Evolutionary conservation across 129 eudicot species (phyloP), one percentile per base, ranked within the genome.

Genomic region (Tagetes erecta): DNA sequence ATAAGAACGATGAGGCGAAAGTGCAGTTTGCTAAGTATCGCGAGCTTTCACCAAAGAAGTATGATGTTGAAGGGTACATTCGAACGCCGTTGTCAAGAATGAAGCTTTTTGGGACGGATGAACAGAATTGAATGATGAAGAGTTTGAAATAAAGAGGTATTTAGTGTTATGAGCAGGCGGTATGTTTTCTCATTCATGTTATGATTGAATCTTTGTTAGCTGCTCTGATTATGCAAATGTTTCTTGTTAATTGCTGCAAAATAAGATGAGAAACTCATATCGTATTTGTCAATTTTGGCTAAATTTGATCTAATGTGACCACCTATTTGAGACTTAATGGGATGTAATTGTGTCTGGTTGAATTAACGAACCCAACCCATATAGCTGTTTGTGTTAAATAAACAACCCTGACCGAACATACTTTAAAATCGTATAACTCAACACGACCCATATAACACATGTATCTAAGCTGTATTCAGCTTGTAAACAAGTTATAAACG

Each of bases 21-120:
- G 85, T 74, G 62, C 79, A 86, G 64, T 91, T 91, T 66, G 89
- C 85, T 1, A 91, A 91, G 89, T 91, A 86, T 64, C 78, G 82
- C 0, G 80, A 87, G 77, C 86, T 89, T 78, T 86, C 91, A 0
- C 92, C 92, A 1, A 87, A 81, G 78, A 89, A 89, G 51, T 80
- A 80, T 78, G 96, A 89, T 57, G 92, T 87, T 34, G 92, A 90
- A 71, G 90, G 92, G 30, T 87, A 83, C 74, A 63, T 87, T 20
- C 74, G 92, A 68, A 64, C 84, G n/a, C 85, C 96, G 30, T 83
- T 89, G 80, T 87, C 90, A 50, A 81, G 88, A 74, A 90, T 81
- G 92, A 85, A 87, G 90, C 85, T 86, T 71, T 89, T 83, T 64
- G 87, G 88, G 41, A 80, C 75, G 31, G 78, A 74, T 79, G 78